A percentile compares a stretch with the other conserved stretches of the same genome.
Conservation (phyloP, 768 basidiomycete species). For the Omphalotus guepiniiformis region DNA sequence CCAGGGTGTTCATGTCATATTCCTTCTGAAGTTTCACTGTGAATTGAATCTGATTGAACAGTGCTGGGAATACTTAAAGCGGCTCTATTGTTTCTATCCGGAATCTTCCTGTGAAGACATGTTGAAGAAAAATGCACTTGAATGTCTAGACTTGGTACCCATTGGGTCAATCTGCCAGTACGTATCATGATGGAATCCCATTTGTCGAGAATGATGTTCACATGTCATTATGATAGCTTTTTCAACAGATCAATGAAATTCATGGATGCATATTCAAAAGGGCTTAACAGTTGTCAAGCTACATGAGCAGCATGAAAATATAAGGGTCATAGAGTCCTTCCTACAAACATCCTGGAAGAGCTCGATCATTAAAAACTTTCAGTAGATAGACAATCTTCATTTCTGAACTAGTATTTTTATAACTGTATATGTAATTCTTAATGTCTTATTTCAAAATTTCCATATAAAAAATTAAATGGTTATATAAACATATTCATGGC, state of each 20-base stretch:
- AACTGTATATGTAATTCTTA: too few relatives aligned
- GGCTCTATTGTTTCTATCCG: conserved; percentile 12
- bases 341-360: conserved; percentile 9
- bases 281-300: conserved; percentile 17
- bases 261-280: conserved; percentile 23
- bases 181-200: neutral
- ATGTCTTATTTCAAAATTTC: too few relatives aligned
- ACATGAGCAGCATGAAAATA: conserved; percentile 18
- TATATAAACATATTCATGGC: too few relatives aligned
- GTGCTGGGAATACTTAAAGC: conserved; percentile 21
- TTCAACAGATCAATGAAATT: conserved; percentile 8
- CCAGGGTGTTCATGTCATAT: neutral
- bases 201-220: neutral
- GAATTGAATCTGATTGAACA: conserved; percentile 16
- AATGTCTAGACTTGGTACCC: neutral
- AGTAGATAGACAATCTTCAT: too few relatives aligned
- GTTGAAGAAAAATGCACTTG: conserved; percentile 9
- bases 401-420: too few relatives aligned
- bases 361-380: too few relatives aligned
- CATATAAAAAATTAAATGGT: too few relatives aligned
- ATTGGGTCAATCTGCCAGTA: neutral
- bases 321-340: conserved; percentile 14
- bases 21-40: neutral
- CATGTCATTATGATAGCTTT: neutral
- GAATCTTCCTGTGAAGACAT: neutral